phyloP scores from a whole-genome alignment of 345 rosid species.

The Leavenworthia alabamica region DNA sequence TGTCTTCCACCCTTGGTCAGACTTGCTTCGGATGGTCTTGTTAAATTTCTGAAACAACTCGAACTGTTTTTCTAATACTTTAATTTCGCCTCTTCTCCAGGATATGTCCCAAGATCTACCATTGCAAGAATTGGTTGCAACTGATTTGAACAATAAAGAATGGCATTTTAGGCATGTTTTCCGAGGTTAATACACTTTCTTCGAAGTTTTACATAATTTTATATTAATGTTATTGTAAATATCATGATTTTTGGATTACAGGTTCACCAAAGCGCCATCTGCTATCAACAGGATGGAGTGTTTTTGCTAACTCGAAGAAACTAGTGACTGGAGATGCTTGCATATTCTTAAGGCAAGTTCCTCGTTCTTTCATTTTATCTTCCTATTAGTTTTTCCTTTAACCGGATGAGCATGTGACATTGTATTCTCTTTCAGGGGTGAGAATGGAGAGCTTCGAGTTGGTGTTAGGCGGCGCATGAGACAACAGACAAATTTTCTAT shows the following conservation, averaged over 20 bases:
- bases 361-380: neutral
- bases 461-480: slow-evolving; percentile 94
- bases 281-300: slow-evolving; percentile 99
- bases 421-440: slow-evolving; percentile 50
- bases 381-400: neutral
- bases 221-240: neutral
- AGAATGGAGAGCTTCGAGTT: slow-evolving; percentile 87
- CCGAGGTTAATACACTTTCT: slow-evolving; percentile 55
- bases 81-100: slow-evolving; percentile 36
- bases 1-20: slow-evolving; percentile 96
- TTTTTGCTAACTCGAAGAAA: slow-evolving; percentile 94
- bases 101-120: slow-evolving; percentile 99
- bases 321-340: slow-evolving; percentile 96
- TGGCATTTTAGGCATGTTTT: slow-evolving; percentile 99
- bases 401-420: neutral
- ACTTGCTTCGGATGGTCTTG: neutral
- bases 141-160: slow-evolving; percentile 79
- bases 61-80: neutral
- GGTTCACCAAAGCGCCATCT: slow-evolving; percentile 99
- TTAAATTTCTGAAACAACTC: neutral
- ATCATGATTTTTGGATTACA: slow-evolving; percentile 29
- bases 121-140: slow-evolving; percentile 94
- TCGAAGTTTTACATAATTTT: neutral
- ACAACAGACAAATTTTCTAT: slow-evolving; percentile 76
- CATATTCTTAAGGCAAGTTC: slow-evolving; percentile 80